Evolutionary conservation across 2,329 filamentous ascomycete genomes (phyloP), one percentile per base, ranked within the genome.

Genomic region (Fusarium stilboides): DNA sequence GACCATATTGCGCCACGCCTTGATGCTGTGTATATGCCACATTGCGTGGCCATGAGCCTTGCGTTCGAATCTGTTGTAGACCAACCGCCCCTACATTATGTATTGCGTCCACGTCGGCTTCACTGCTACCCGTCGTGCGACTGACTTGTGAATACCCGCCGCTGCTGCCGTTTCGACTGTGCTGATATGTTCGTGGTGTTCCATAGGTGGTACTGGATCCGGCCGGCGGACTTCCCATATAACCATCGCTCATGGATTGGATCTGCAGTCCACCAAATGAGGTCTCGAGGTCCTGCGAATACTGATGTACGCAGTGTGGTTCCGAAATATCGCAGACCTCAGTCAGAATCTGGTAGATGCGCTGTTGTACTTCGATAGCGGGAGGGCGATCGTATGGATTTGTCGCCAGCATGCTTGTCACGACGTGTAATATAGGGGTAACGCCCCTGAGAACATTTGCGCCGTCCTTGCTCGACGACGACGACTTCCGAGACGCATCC

Each of bases 271-370:
- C 70, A 7, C 72, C 65, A 19, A 76, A 67, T 3, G 74, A 68
- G n/a, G 72, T 62, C 17, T 74, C 68, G 17, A 82, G 54, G 13
- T 78, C 78, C 13, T 76, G 71, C 15, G 76, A 77, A 62, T 86
- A 86, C 62, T 83, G 80, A 57, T 86, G 83, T n/a, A 86, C 83
- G 74, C 86, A 88, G 69, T 87, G 86, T 51, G 85, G 85, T 73
- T 87, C 84, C 7, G 75, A 57, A 45, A 86, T 83, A 24, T 77
- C 78, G 66, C 84, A 85, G 44, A 78, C 73, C 64, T 84, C 83
- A 2, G 80, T 84, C 37, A 89, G 75, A 60, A 89, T 83, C 65
- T 82, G 79, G 74, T 88, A 87, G 47, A 88, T 80, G 54, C 80
- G 80, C 43, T 84, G 80, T 69, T 87, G 84, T 15, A 88, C 85